A percentile compares a stretch with the other conserved stretches of the same genome.
These are phyloP conservation scores for Apodospora peruviana DNA, from an alignment of 495 filamentous ascomycete genomes.

Conservation along the genomic window DNA sequence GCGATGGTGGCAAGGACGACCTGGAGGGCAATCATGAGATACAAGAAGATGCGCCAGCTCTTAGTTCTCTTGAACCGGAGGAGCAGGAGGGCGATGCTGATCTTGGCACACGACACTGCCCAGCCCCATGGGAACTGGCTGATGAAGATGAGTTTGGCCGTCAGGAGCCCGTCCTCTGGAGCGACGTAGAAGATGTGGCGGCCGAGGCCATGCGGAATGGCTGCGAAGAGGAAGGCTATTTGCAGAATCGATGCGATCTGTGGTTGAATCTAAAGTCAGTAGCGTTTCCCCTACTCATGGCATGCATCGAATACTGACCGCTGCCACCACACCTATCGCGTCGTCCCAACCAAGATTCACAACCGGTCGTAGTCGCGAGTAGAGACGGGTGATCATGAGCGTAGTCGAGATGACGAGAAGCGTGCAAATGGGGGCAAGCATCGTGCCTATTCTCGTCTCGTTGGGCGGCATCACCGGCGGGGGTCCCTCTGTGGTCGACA, in stretches of 20 bases:
- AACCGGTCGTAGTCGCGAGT: background rate
- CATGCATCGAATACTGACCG: background rate
- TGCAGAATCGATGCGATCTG: background rate
- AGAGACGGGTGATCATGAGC: background rate
- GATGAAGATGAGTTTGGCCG: background rate
- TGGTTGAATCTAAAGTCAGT: background rate
- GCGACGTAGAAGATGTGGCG: background rate
- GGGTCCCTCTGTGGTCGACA: background rate
- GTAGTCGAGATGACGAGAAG: background rate
- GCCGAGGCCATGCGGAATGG: background rate
- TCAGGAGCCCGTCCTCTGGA: background rate
- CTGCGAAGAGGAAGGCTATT: background rate
- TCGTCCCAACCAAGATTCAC: background rate
- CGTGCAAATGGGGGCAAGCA: background rate
- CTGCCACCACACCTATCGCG: background rate
- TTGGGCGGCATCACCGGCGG: background rate
- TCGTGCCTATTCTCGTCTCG: background rate
- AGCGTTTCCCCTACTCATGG: background rate
- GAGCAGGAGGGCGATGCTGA: background rate
- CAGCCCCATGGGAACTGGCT: background rate
- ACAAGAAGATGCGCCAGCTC: background rate
- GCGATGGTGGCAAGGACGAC: background rate
- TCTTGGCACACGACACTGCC: background rate
- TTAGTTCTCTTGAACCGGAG: background rate
- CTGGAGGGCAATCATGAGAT: background rate